Evolutionary conservation across 2,329 filamentous ascomycete species (phyloP).

Genomic region (Epichloe sp.): DNA sequence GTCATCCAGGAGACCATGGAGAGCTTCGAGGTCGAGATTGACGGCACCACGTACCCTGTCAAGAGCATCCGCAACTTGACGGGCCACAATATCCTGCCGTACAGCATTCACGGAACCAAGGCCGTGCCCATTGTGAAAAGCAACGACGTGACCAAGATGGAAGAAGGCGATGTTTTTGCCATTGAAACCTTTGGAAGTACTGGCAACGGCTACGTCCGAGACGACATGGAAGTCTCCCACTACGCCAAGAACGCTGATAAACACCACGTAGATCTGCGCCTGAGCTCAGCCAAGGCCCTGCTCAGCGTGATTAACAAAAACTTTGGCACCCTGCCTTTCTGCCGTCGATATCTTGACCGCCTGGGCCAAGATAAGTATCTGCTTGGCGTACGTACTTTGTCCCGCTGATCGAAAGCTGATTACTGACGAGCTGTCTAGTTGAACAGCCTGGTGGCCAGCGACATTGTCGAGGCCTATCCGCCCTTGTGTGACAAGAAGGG

Average conservation of each 20-base stretch:
- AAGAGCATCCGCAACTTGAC: slow-evolving; percentile 81
- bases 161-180: slow-evolving; percentile 89
- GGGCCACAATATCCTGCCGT: slow-evolving; percentile 80
- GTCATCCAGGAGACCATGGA: slow-evolving; percentile 87
- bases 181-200: slow-evolving; percentile 95
- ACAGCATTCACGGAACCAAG: slow-evolving; percentile 85
- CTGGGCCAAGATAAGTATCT: slow-evolving; percentile 93
- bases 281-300: slow-evolving; percentile 73
- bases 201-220: slow-evolving; percentile 73
- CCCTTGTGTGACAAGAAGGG: slow-evolving; percentile 86
- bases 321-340: slow-evolving; percentile 86
- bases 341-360: slow-evolving; percentile 78
- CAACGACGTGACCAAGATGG: slow-evolving; percentile 86
- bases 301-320: slow-evolving; percentile 90
- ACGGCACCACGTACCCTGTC: slow-evolving; percentile 64
- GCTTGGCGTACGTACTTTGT: slow-evolving; percentile 51
- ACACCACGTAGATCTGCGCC: slow-evolving; percentile 59
- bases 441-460: slow-evolving; percentile 70
- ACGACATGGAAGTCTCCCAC: slow-evolving; percentile 83
- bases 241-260: slow-evolving; percentile 67
- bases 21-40: slow-evolving; percentile 77
- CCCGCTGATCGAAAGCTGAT: not conserved
- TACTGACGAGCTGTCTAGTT: slow-evolving; percentile 34
- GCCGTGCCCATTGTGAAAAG: slow-evolving; percentile 89
- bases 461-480: slow-evolving; percentile 82